phyloP scores from a whole-genome alignment of 805 yeast genomes.

The Nakazawaea peltata region DNA sequence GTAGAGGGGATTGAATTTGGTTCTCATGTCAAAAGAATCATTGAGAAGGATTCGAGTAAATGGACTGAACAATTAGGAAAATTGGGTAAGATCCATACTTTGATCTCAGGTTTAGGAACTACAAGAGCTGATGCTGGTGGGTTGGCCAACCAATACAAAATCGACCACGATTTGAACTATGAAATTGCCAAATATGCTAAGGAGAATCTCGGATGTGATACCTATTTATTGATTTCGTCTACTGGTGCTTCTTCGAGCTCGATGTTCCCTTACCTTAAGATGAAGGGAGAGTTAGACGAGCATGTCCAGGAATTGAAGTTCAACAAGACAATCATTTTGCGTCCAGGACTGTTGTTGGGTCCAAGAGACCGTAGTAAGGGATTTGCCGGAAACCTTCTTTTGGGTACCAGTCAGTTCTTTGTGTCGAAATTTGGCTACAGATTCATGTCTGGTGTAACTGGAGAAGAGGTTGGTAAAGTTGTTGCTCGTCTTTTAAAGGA shows the following conservation, averaged over 20 bases:
- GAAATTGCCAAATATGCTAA: constrained; percentile 69
- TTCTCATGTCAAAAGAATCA: constrained; percentile 23
- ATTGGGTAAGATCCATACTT: constrained; percentile 26
- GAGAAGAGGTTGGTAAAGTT: constrained; percentile 56
- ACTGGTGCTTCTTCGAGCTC: constrained; percentile 56
- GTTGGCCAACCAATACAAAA: constrained; percentile 55
- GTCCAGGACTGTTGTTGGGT: constrained; percentile 75
- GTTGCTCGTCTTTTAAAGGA: constrained; percentile 27
- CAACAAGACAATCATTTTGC: constrained; percentile 62
- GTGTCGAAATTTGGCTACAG: constrained; percentile 27
- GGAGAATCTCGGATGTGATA: constrained; percentile 50
- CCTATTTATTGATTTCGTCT: constrained; percentile 62
- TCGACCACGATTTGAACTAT: constrained; percentile 69
- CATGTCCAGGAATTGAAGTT: constrained; percentile 57
- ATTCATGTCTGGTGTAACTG: constrained; percentile 40
- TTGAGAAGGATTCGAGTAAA: constrained; percentile 34
- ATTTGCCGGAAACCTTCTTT: constrained; percentile 22
- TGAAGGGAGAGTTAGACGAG: constrained; percentile 74
- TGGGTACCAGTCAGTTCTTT: constrained; percentile 22
- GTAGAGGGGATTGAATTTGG: constrained; percentile 18
- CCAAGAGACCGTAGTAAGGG: constrained; percentile 40
- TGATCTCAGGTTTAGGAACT: constrained; percentile 70
- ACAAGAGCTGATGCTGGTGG: constrained; percentile 69
- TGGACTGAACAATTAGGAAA: constrained; percentile 40
- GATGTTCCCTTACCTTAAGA: constrained; percentile 47